A percentile compares a stretch with the other conserved stretches of the same genome.
Conservation (phyloP, 768 basidiomycete genomes). For the Boletus eberwhitei region DNA sequence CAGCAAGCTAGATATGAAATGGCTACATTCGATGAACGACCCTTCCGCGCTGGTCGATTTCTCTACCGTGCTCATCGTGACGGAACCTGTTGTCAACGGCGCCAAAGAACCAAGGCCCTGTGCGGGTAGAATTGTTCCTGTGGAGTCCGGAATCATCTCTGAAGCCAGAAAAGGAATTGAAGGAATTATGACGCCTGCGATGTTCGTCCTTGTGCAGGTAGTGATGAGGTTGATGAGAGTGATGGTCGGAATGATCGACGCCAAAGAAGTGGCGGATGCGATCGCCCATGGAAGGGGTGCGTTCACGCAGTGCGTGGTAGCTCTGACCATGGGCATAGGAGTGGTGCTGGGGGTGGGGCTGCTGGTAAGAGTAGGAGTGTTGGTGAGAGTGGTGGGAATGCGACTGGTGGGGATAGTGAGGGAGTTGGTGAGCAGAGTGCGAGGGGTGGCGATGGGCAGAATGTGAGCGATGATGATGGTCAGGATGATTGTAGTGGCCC, state of each 20-base stretch:
- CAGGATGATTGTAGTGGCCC: constrained; percentile 12
- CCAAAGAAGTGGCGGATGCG: constrained; percentile 41
- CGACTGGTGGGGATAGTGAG: constrained; percentile 11
- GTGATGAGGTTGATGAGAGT: not conserved
- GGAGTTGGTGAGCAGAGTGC: constrained; percentile 16
- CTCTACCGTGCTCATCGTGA: constrained; percentile 26
- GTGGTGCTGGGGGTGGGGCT: constrained; percentile 1
- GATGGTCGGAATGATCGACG: constrained; percentile 14
- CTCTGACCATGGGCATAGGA: constrained; percentile 14
- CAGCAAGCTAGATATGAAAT: constrained; percentile 6
- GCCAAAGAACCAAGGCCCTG: constrained; percentile 23
- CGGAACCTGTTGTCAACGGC: constrained; percentile 15
- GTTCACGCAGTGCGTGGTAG: constrained; percentile 12
- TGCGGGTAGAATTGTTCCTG: constrained; percentile 17
- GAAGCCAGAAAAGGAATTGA: constrained; percentile 23
- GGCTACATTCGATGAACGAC: constrained; percentile 25
- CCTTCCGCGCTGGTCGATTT: constrained; percentile 25
- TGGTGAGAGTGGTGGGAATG: constrained; percentile 9
- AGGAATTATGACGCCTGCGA: constrained; percentile 28
- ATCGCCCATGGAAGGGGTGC: constrained; percentile 31
- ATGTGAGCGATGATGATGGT: constrained; percentile 9
- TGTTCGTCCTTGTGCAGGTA: constrained; percentile 2
- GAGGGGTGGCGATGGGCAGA: constrained; percentile 17
- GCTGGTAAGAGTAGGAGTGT: constrained; percentile 9
- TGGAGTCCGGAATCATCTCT: constrained; percentile 16